A percentile compares a stretch with the other conserved stretches of the same genome.
phyloP scores from a whole-genome alignment of 148 eudicot species.

The Salicornia ramosissima region DNA sequence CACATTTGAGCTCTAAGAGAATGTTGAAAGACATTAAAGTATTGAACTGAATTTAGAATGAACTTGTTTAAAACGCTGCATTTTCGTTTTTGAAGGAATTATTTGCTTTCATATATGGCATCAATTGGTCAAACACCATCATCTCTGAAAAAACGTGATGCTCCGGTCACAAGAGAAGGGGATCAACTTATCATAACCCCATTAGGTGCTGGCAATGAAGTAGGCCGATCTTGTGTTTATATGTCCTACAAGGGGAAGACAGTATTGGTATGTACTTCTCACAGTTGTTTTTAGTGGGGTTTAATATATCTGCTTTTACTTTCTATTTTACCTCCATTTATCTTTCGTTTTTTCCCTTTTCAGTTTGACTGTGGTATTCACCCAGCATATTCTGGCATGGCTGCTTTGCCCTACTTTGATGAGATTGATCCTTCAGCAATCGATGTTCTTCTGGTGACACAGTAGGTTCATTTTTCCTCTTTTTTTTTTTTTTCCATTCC shows the following conservation, averaged over 20 bases:
- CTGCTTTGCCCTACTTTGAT: constrained; percentile 94
- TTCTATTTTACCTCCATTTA: neutral
- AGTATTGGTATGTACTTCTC: constrained; percentile 47
- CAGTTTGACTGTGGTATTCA: constrained; percentile 99
- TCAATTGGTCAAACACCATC: constrained; percentile 50
- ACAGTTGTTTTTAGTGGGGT: neutral
- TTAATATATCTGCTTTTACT: neutral
- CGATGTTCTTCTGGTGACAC: constrained; percentile 89
- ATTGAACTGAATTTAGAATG: too few relatives aligned
- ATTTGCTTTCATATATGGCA: constrained; percentile 38
- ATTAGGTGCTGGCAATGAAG: constrained; percentile 92
- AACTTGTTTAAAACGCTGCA: too few relatives aligned
- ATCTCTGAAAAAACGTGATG: constrained; percentile 52
- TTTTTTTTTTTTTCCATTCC: neutral
- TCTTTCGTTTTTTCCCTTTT: neutral
- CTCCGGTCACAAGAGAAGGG: constrained; percentile 53
- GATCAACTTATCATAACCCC: constrained; percentile 80
- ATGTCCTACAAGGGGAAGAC: constrained; percentile 90
- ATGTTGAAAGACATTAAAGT: too few relatives aligned
- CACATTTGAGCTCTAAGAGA: too few relatives aligned
- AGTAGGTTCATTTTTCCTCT: constrained; percentile 38
- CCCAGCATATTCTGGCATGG: constrained; percentile 90
- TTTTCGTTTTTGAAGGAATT: neutral
- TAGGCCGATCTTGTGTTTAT: constrained; percentile 80
- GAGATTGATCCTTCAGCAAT: constrained; percentile 88